Evolutionary conservation across 768 basidiomycete genomes (phyloP), one percentile per base, ranked within the genome.

Genomic region (Kwoniella mangroviensis): DNA sequence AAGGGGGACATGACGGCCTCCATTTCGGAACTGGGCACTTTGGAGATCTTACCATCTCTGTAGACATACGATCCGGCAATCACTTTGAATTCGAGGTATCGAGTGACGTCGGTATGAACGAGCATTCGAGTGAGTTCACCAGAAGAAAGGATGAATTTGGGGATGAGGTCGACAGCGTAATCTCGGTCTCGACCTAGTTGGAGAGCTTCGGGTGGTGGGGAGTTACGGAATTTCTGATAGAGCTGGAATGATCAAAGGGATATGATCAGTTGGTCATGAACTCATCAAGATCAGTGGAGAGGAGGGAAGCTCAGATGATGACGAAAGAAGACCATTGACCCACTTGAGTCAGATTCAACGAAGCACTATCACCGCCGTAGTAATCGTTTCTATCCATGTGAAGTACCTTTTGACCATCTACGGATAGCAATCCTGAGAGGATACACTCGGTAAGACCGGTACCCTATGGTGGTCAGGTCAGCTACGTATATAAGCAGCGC

Each of bases 21-120:
- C 86, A 95, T 90, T 86, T 98, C 95, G 6, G 94, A 98, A 79
- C 91, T 91, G 41, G 97, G 97, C 11, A 99, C 97, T 84, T 99
- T 99, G 71, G 92, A 93, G 84, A 99, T 97, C 85, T 84, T 92
- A 61, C 94, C 94, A 83, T 98, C 96, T 64, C 96, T 90, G 83
- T 94, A 98, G 69, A 99, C 97, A 84, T 91, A 99, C 82, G 92
- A 94, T 64, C 96, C 97, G 0, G 97, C 94, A 84, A 99, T 98
- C 86, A 98, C 96, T 87, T 98, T 99, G 88, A 99, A 99, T 83
- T 98, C 97, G 79, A 99, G 90, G 85, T 99, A 99, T 71, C 94
- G 91, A 52, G 92, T 95, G 71, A 99, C 97, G 82, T 99, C 94
- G 73, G 97, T 98, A 86, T 98, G 95, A 52, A 99, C 94, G 73